Base-by-base conservation (phyloP, 2,329 filamentous ascomycete genomes). In the Beauveria medogensis region DNA sequence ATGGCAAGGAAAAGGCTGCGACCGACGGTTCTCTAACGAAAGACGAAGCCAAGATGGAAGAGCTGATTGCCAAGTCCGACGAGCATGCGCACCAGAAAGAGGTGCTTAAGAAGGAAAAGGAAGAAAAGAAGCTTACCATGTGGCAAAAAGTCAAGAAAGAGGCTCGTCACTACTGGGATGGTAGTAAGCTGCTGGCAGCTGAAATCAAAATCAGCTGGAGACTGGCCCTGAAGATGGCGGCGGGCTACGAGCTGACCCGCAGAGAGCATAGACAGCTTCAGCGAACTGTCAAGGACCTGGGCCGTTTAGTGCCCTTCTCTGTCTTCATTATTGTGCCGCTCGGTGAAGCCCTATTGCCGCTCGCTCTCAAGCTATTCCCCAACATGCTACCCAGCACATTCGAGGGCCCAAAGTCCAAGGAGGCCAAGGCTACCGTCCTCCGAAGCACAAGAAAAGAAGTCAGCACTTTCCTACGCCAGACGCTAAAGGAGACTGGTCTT, bases 321-420 rank as follows among this genome's bases (percentile, higher is more conserved):
- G 89, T 97, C 67, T 99, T 99, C 75, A 84, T 99, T 69, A 93
- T 99, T 66, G 92, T 99, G 44, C 94, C 94, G 1, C 96, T 99
- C 67, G 94, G 92, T 62, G 94, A 99, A 77, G 80, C 97, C 41
- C 83, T 99, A 50, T 85, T 97, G 24, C 94, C 94, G 2, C 81
- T 99, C 52, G 94, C 93, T 8, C 82, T 99, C 55, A 95, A 90
- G 77, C 79, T 99, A 51, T 99, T 99, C 84, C 94, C 94, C 73
- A 97, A 97, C 76, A 83, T 99, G 76, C 86, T 99, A 57, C 94
- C 94, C 54, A 97, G 92, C 80, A 99, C 94, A 28, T 99, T 96
- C 73, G 94, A 99, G 76, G 92, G 85, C 34, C 89, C 95, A 72
- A 91, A 90, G 70, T 88, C 91, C 63, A 95, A 92, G 74, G 94